Percentiles rank a stretch among this genome's conserved stretches.
These are phyloP conservation scores for Saturnispora besseyi DNA, from an alignment of 805 yeast genomes.

Conservation along the genomic window DNA sequence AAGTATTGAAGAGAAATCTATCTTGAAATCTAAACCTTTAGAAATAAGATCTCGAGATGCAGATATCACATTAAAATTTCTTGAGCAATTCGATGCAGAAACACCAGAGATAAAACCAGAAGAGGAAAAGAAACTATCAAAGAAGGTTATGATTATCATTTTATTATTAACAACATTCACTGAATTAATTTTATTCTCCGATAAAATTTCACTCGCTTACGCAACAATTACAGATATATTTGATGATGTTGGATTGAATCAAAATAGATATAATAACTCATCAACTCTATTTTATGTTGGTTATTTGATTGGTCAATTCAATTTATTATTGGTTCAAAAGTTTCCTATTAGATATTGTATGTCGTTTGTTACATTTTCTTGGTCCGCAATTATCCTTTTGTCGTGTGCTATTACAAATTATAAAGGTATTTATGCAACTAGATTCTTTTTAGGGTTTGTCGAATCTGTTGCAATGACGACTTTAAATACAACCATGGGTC, in stretches of 20 bases:
- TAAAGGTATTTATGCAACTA: slow-evolving; percentile 36
- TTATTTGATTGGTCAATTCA: slow-evolving; percentile 37
- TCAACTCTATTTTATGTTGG: slow-evolving; percentile 49
- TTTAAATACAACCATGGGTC: slow-evolving; percentile 39
- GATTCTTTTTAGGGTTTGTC: slow-evolving; percentile 45
- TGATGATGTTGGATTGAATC: slow-evolving; percentile 36
- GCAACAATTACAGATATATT: slow-evolving; percentile 36
- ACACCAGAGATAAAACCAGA: slow-evolving; percentile 17
- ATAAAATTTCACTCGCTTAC: slow-evolving; percentile 36
- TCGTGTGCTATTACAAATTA: slow-evolving; percentile 37
- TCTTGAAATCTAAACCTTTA: not conserved
- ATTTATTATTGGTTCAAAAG: slow-evolving; percentile 36
- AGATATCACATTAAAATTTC: slow-evolving; percentile 22
- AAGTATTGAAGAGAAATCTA: not conserved
- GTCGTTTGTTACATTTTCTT: slow-evolving; percentile 28
- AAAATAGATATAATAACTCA: slow-evolving; percentile 37
- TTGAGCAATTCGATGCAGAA: slow-evolving; percentile 17
- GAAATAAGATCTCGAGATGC: slow-evolving; percentile 18
- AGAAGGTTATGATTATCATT: slow-evolving; percentile 18
- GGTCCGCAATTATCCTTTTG: slow-evolving; percentile 40
- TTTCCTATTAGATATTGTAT: slow-evolving; percentile 34
- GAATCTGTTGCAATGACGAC: slow-evolving; percentile 39
- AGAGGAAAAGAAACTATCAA: slow-evolving; percentile 15
- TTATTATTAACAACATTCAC: slow-evolving; percentile 20
- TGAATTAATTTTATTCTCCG: slow-evolving; percentile 28